Conservation (phyloP, 441 rosid species). For the Populus hybrid region DNA sequence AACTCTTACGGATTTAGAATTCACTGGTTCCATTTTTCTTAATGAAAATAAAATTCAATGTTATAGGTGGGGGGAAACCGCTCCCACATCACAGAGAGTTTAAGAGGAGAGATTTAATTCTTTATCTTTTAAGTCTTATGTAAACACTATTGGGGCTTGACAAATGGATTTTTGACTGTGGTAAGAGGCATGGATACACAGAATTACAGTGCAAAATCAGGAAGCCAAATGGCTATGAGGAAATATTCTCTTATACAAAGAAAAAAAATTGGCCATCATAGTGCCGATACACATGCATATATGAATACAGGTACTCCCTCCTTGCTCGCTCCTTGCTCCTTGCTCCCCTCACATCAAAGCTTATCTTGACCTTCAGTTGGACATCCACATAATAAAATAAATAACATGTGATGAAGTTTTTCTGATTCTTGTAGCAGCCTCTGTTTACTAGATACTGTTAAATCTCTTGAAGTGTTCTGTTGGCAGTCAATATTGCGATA, state of each 20-base stretch:
- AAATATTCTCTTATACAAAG: too few species aligned
- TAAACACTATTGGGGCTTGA: neutral
- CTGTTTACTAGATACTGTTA: neutral
- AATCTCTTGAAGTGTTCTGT: neutral
- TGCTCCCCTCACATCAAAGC: too few species aligned
- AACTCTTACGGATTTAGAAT: neutral
- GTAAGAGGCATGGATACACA: neutral
- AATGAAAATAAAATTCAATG: neutral
- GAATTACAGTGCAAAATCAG: too few species aligned
- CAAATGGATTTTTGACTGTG: neutral
- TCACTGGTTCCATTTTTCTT: conserved; percentile 1
- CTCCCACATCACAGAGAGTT: neutral
- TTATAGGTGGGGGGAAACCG: neutral
- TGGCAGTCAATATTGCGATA: neutral
- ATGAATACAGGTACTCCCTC: too few species aligned
- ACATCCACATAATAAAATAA: neutral
- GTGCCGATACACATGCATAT: too few species aligned
- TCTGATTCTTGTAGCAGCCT: neutral
- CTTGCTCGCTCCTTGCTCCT: too few species aligned
- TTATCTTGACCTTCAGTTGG: neutral
- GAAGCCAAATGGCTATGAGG: too few species aligned
- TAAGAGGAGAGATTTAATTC: neutral
- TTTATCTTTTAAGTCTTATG: neutral
- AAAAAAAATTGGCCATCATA: too few species aligned
- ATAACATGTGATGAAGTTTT: neutral